Base-by-base conservation (phyloP, 805 yeast species). In the Starmera quercuum region DNA sequence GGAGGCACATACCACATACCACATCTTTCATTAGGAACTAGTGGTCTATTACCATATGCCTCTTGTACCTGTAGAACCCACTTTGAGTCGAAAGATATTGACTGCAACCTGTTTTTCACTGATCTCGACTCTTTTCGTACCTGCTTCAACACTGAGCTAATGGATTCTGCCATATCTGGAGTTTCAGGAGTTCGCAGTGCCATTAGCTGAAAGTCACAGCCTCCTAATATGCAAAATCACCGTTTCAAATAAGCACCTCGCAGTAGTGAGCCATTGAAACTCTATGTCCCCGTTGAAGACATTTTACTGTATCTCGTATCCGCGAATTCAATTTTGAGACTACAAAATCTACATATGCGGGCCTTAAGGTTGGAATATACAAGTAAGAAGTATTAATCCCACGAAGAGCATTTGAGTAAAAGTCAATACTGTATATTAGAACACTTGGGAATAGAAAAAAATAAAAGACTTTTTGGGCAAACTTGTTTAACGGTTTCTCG, bases 1-100 rank as follows among this genome's bases (percentile, higher is more conserved):
- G 82, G 76, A 1, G 71, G 63, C 4, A 79, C 73, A 46, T 87
- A 87, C 96, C 96, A 87, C 11, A 73, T 49, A 0, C 96, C 96
- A 55, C 95, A 86, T 33, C 96, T 59, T 52, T 83, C 90, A 53
- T 87, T 87, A 5, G 95, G 82, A 2, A 78, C 53, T 7, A 74
- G 31, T 6, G 82, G 80, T 11, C 49, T 33, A 8, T 38, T 17
- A 7, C 26, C 32, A 41, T 56, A 68, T 1, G 62, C 44, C 0
- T 56, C 47, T 2, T 47, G 41, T 2, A 75, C 73, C 2, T 54
- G 48, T 7, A 46, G 39, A 1, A 83, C 67, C 53, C 73, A 83
- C 12, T 51, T 31, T 6, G 75, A 55, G 47, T 87, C 96, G 26
- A 68, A 63, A 1, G 73, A 41, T 12, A 87, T 83, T n/a, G 94